Evolutionary conservation across 495 filamentous ascomycete genomes (phyloP).

Genomic region (Trypethelium eluteriae): DNA sequence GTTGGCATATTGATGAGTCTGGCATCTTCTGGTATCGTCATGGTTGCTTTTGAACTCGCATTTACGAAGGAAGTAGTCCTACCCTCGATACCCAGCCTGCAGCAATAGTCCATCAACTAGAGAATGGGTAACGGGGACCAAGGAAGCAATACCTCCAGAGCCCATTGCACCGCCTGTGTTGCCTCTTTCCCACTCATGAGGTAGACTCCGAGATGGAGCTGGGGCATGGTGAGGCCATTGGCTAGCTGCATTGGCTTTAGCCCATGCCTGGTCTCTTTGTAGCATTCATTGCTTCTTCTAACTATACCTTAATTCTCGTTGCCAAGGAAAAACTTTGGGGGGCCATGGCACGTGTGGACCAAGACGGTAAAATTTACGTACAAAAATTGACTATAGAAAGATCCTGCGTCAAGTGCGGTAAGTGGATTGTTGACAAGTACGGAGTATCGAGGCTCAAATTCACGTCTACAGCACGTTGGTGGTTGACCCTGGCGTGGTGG

Average conservation of each 20-base stretch:
- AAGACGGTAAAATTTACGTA: neutral
- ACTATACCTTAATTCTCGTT: slow-evolving; percentile 29
- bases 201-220: slow-evolving; percentile 62
- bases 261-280: slow-evolving; percentile 15
- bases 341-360: slow-evolving; percentile 23
- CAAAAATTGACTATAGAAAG: neutral
- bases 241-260: slow-evolving; percentile 38
- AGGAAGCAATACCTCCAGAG: slow-evolving; percentile 37
- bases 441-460: neutral
- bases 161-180: slow-evolving; percentile 41
- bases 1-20: slow-evolving; percentile 28
- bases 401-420: neutral
- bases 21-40: neutral
- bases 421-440: neutral
- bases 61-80: slow-evolving; percentile 9
- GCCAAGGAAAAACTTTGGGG: slow-evolving; percentile 30
- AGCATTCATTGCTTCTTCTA: neutral
- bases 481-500: neutral
- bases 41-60: neutral
- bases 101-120: neutral
- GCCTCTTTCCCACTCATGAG: slow-evolving; percentile 48
- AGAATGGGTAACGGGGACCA: neutral
- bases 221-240: slow-evolving; percentile 54
- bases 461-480: neutral
- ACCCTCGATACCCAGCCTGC: slow-evolving; percentile 32